Conservation (phyloP, 306 rosid genomes). For the Spatholobus suberectus region DNA sequence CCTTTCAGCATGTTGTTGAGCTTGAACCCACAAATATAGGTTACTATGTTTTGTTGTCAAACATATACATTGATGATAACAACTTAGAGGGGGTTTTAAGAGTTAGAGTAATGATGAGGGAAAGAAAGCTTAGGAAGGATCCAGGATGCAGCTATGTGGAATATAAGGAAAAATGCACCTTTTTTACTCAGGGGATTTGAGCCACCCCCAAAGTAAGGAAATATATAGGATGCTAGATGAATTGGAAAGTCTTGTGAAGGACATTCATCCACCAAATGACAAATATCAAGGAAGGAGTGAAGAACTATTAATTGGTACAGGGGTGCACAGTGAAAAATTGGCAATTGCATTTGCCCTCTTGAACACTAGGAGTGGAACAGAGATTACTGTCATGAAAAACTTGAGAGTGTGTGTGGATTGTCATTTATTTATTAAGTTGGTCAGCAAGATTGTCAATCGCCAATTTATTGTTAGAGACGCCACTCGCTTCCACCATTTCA, state of each 20-base stretch:
- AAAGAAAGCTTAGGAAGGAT: constrained; percentile 70
- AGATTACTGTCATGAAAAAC: constrained; percentile 81
- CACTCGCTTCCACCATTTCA: constrained; percentile 88
- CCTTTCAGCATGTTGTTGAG: constrained; percentile 65
- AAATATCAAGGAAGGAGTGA: constrained; percentile 47
- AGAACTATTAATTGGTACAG: constrained; percentile 52
- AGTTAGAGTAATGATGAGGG: constrained; percentile 84
- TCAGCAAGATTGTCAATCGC: constrained; percentile 79
- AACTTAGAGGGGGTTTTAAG: constrained; percentile 66
- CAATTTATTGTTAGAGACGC: constrained; percentile 83
- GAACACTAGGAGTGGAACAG: constrained; percentile 61
- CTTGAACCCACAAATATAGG: constrained; percentile 82
- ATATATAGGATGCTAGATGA: constrained; percentile 69
- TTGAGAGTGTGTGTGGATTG: constrained; percentile 86
- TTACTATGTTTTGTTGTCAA: constrained; percentile 83
- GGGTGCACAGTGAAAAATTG: constrained; percentile 82
- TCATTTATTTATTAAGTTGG: constrained; percentile 75
- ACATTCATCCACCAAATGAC: constrained; percentile 40
- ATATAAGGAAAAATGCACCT: constrained; percentile 69
- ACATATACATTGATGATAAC: constrained; percentile 69
- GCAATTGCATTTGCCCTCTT: constrained; percentile 77
- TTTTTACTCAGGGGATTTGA: constrained; percentile 77
- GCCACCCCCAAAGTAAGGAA: constrained; percentile 55
- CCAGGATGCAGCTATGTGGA: constrained; percentile 86
- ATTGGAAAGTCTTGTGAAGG: constrained; percentile 61